A percentile compares a stretch with the other conserved stretches of the same genome.
These are phyloP conservation scores for Aspergillus spinulosporus DNA, from an alignment of 2,329 filamentous ascomycete genomes.

Conservation along the genomic window DNA sequence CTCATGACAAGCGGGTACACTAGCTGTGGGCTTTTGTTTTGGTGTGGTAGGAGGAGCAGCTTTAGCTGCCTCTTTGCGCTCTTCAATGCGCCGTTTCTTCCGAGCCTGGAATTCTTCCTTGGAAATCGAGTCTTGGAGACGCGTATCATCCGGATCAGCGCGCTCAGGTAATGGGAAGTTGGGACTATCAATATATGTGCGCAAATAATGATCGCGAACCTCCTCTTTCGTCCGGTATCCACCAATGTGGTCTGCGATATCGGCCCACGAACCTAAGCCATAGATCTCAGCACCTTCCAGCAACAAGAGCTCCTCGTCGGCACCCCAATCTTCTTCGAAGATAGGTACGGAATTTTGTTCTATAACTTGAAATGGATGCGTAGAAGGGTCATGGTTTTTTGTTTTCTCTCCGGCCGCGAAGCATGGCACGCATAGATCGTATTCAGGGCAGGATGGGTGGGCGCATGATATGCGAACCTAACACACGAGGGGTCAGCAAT, in stretches of 20 bases:
- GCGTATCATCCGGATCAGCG: conserved; percentile 78
- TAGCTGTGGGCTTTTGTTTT: conserved; percentile 94
- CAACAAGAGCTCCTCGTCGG: conserved; percentile 91
- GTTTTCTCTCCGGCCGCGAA: conserved; percentile 80
- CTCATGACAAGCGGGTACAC: conserved; percentile 93
- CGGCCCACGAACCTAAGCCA: conserved; percentile 93
- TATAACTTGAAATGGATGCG: conserved; percentile 88
- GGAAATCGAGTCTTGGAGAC: conserved; percentile 75
- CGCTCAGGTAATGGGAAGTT: conserved; percentile 83
- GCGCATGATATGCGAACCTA: conserved; percentile 95
- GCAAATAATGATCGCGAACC: conserved; percentile 89
- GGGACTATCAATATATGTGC: conserved; percentile 79
- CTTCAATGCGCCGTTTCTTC: conserved; percentile 92
- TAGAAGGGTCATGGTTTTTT: conserved; percentile 80
- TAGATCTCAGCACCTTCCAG: conserved; percentile 95
- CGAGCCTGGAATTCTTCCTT: conserved; percentile 89
- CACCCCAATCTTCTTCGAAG: conserved; percentile 91
- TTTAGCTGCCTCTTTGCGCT: conserved; percentile 83
- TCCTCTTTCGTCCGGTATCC: conserved; percentile 94
- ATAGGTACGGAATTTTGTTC: conserved; percentile 99
- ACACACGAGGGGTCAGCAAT: not conserved
- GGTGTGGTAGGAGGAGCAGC: conserved; percentile 79
- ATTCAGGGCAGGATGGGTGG: conserved; percentile 79
- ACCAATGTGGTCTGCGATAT: conserved; percentile 97
- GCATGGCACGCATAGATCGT: conserved; percentile 94